Base-by-base conservation (phyloP, 1,139 yeast species). In the Yamadazyma dendronema region DNA sequence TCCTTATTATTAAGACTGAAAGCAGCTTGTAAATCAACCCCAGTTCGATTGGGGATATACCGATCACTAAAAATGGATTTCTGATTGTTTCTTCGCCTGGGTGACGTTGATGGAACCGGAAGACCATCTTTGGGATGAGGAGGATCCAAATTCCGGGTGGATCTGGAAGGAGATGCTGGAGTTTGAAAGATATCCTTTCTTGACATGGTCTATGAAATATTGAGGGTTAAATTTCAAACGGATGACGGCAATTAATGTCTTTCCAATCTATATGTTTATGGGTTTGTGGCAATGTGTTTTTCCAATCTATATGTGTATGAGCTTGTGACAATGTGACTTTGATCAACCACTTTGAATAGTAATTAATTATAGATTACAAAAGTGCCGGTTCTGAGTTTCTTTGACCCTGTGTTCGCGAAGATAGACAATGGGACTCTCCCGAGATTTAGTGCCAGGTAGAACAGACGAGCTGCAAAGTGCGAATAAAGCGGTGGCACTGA, bases 21-120 rank as follows among this genome's bases (percentile, higher is more conserved):
- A 1, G 96, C 96, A 0, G 97, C 90, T 52, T 88, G 95, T 12
- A 90, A 65, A 52, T 89, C 95, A 28, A 88, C 77, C 0, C 96
- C 96, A 2, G 84, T 81, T 41, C 97, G 63, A 43, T 78, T 80
- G 6, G 97, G 97, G 30, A 92, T 86, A 59, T 81, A 88, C 38
- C 98, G 64, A 57, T 90, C 97, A 42, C 87, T 81, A 58, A 83
- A 85, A 14, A 74, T 62, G 5, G 72, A 56, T 42, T 71, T 69
- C 34, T 68, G 67, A 39, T 61, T 59, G 33, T 54, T 50, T 41
- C 74, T 54, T 46, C 76, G 57, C 43, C 73, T 51, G 9, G 74
- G 72, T 4, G 77, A 54, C 32, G 65, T 47, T 43, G 69, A 50
- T 41, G 62, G 54, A 14, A 58, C 27, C 7, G 48, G 38, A 3